Conservation (phyloP, 768 basidiomycete genomes). For the Pilatotrama ljubarskyi region DNA sequence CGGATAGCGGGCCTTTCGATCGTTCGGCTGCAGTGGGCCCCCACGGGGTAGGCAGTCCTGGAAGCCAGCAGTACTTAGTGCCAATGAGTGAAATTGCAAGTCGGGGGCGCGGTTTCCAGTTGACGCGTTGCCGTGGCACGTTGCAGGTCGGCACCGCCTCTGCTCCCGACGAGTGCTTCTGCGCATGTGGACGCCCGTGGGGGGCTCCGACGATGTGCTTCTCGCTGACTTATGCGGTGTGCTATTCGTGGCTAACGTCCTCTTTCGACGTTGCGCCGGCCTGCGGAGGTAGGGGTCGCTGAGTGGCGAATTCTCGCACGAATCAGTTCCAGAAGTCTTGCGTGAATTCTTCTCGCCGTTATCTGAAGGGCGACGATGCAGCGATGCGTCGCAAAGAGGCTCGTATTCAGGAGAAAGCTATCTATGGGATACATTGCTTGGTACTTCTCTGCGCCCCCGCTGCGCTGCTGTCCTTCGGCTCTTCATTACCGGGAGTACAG, state of each 20-base stretch:
- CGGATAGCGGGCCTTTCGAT: too few species aligned
- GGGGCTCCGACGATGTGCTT: not conserved
- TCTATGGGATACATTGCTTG: slow-evolving; percentile 21
- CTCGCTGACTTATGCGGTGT: not conserved
- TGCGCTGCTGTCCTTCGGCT: slow-evolving; percentile 12
- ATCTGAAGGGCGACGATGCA: too few species aligned
- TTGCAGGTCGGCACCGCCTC: not conserved
- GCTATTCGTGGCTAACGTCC: not conserved
- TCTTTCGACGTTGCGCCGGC: not conserved
- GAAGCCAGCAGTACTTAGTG: too few species aligned
- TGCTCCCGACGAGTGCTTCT: not conserved
- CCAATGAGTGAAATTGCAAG: too few species aligned
- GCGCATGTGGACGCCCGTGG: not conserved
- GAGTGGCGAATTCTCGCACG: not conserved
- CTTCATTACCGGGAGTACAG: slow-evolving; percentile 9
- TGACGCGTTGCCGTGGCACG: not conserved
- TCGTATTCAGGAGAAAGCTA: not conserved
- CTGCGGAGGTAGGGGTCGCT: not conserved
- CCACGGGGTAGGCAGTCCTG: too few species aligned
- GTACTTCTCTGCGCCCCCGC: slow-evolving; percentile 14
- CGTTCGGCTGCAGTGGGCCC: too few species aligned
- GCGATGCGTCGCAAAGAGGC: not conserved
- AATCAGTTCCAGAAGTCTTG: not conserved
- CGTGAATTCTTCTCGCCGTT: not conserved
- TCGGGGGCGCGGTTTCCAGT: too few species aligned